Base-by-base conservation (phyloP, 164 flowering plant species). In the Aristolochia fimbriata region DNA sequence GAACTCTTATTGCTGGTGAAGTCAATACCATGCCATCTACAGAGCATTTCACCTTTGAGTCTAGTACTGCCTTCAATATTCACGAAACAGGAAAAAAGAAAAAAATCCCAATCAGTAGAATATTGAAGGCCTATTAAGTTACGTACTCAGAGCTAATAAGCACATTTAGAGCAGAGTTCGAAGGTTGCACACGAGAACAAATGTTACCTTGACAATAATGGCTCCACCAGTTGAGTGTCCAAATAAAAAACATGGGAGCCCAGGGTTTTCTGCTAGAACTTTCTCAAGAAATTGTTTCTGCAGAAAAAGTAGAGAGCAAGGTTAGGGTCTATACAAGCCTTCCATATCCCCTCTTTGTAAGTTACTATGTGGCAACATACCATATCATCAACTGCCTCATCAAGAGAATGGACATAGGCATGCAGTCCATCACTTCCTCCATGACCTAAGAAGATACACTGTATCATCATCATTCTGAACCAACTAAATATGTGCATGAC, bases 171-270 rank as follows among this genome's bases (percentile, higher is more conserved):
- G 8, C 43, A 37, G 1, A 37, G 43, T 37, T 0, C 24, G 27
- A 30, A 31, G 19, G 15, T 16, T 15, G 37, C 7, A 31, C 21
- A 31, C 17, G 31, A 6, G 61, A 48, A 47, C 0, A 25, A 53
- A 33, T 3, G 68, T 64, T 65, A 86, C 96, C 86, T 85, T 88
- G 6, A 87, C 76, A 51, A 87, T 21, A 49, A 88, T 88, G 51
- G 93, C 95, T 60, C 72, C 98, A 66, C 98, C 96, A 14, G 95
- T 92, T 47, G 96, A 92, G 71, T 92, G 96, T 22, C 93, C 98
- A 75, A 87, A 87, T 71, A 83, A 84, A 67, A 88, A 92, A 66
- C 88, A 87, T 6, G 91, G 91, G 63, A 88, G 76, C 23, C 81
- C 86, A 8, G 89, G 85, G 68, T 88, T 83, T 59, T 84, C 95